Base-by-base conservation (phyloP, 805 yeast genomes). In the Kodamaea restingae region DNA sequence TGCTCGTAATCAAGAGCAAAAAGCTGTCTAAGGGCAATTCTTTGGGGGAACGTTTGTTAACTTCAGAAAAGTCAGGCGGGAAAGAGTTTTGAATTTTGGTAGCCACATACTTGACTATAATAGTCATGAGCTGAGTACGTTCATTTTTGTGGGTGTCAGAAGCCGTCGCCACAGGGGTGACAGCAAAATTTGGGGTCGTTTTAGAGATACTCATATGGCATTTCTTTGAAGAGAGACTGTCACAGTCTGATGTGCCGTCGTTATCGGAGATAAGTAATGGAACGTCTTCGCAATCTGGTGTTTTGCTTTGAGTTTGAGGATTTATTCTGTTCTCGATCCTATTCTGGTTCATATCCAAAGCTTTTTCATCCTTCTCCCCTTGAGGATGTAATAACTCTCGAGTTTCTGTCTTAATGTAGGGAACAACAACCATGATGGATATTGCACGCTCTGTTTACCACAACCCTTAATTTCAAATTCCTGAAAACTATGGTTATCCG, bases 51-150 rank as follows among this genome's bases (percentile, higher is more conserved):
- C 15, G 38, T 22, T 39, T 39, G 14, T 18, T 31, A 9, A 21
- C 32, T n/a, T 39, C 38, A 10, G 42, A 25, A n/a, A 22, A 22
- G 32, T 59, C 66, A 4, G 73, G 71, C 12, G 74, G 74, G 46
- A 67, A 68, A 3, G 70, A 60, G 43, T 68, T 67, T 22, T 62
- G 57, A 39, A 69, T 68, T 44, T 69, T 69, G 45, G 66, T 65
- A 4, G 72, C 63, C 25, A 67, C 52, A 43, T 68, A 69, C 46
- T 67, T 67, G 26, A 68, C 70, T 15, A 67, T 57, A 7, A 68
- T 57, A 35, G 60, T 61, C 74, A 69, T 69, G 24, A 69, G 51
- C 42, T 65, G 64, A 31, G 51, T 57, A 36, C 67, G 55, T 45
- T 67, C 68, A 14, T 47, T 39, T 34, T 53, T 52, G 47, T 61